Evolutionary conservation across 2,329 filamentous ascomycete genomes (phyloP).

Genomic region (Trichoderma brevicompactum): DNA sequence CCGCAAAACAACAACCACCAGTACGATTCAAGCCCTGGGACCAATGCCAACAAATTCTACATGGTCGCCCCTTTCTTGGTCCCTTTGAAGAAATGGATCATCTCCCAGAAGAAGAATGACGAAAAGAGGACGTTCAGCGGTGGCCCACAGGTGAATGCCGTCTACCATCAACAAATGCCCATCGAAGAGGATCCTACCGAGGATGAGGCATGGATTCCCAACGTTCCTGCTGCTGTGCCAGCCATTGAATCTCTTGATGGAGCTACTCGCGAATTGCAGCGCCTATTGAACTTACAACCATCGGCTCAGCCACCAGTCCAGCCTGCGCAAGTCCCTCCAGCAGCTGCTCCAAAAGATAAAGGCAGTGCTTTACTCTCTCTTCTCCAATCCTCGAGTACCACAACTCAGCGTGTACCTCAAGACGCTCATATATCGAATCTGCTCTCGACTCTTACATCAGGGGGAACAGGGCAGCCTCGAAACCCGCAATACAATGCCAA

Average conservation of each 20-base stretch:
- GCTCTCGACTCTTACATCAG: slow-evolving; percentile 42
- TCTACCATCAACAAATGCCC: slow-evolving; percentile 47
- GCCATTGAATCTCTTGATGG: slow-evolving; percentile 54
- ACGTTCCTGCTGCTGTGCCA: slow-evolving; percentile 41
- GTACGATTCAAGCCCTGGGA: slow-evolving; percentile 59
- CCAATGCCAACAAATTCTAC: slow-evolving; percentile 87
- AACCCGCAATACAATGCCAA: slow-evolving; percentile 61
- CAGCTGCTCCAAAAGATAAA: slow-evolving; percentile 46
- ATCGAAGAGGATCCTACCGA: slow-evolving; percentile 64
- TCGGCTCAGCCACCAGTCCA: slow-evolving; percentile 51
- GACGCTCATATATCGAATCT: slow-evolving; percentile 50
- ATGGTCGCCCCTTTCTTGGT: slow-evolving; percentile 95
- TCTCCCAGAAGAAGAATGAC: slow-evolving; percentile 79
- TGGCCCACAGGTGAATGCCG: slow-evolving; percentile 47
- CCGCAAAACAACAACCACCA: slow-evolving; percentile 50
- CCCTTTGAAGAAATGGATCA: slow-evolving; percentile 86
- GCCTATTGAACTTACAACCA: slow-evolving; percentile 60
- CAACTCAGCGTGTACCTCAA: slow-evolving; percentile 28
- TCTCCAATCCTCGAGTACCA: slow-evolving; percentile 47
- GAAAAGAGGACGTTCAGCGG: slow-evolving; percentile 49
- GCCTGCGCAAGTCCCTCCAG: slow-evolving; percentile 28
- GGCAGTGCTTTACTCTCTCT: slow-evolving; percentile 59
- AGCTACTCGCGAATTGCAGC: slow-evolving; percentile 57
- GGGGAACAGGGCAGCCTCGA: slow-evolving; percentile 56
- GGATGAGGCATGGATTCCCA: slow-evolving; percentile 59